Conservation (phyloP, 2,329 filamentous ascomycete species). For the Calonectria hongkongensis region DNA sequence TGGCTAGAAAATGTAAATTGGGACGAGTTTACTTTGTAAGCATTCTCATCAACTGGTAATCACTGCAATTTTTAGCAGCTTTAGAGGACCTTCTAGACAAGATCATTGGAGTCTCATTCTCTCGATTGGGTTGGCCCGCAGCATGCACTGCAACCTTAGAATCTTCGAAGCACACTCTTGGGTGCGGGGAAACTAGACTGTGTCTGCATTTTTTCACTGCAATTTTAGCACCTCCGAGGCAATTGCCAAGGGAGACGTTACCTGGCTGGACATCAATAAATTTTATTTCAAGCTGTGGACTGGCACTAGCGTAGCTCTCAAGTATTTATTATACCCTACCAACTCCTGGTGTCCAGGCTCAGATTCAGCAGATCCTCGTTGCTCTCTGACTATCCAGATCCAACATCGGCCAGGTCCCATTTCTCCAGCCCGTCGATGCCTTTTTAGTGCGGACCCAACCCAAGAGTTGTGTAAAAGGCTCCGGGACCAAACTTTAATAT, state of each 20-base stretch:
- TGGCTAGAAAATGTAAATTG: constrained; percentile 32
- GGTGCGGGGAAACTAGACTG: too few species aligned
- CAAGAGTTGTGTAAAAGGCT: too few species aligned
- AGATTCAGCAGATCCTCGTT: constrained; percentile 17
- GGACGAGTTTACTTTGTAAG: neutral
- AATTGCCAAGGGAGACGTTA: neutral
- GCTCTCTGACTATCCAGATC: constrained; percentile 3
- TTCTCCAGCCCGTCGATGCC: neutral
- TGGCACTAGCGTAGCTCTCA: neutral
- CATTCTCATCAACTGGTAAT: too few species aligned
- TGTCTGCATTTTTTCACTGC: neutral
- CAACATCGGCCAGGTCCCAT: neutral
- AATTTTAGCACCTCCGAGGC: neutral
- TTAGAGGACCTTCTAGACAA: too few species aligned
- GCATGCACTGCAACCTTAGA: too few species aligned
- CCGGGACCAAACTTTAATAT: too few species aligned
- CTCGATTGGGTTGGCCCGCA: too few species aligned
- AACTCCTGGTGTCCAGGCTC: constrained; percentile 12
- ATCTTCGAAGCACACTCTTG: too few species aligned
- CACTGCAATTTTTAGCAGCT: too few species aligned
- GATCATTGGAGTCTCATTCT: too few species aligned
- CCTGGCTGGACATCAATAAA: neutral
- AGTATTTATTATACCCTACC: neutral
- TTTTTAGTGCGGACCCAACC: neutral
- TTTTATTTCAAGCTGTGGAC: neutral